Base-by-base conservation (phyloP, 768 basidiomycete species). In the Agaricus sinodeliciosus region DNA sequence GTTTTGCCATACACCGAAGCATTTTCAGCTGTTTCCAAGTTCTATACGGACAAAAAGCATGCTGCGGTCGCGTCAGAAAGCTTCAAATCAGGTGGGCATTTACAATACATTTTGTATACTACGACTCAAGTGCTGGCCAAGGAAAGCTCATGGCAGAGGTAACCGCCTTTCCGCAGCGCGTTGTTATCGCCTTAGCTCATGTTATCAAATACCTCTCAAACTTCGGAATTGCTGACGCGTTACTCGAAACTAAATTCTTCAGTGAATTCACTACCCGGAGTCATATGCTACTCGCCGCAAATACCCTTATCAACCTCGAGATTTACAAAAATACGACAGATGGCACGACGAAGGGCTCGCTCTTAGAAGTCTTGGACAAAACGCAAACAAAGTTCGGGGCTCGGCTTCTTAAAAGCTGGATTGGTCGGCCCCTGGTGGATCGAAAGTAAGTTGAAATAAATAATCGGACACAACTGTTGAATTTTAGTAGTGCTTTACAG, bases 291-390 rank as follows among this genome's bases (percentile, higher is more conserved):
- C 75, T 99, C 43, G 87, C 86, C 44, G 85, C 84, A 22, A 96
- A 92, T 63, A 95, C 95, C 0, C 68, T 98, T 9, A 77, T 78
- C 11, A 97, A 96, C 63, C 67, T 95, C 69, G 94, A 98, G 66
- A 82, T 99, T n/a, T 94, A 90, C 65, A 79, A 83, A 31, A 98
- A 97, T 60, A 86, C 89, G 62, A 92, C 90, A 0, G 87, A 96
- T 63, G 79, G 78, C 50, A 81, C 78, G 9, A 71, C 77, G 16
- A 77, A 69, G 52, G 94, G 94, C 3, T 88, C 90, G 46, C 69
- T 99, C 43, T 71, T 96, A 56, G 88, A 85, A 80, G 76, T 94
- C 6, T 72, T 99, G 48, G 90, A 97, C 70, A 80, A 80, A 54
- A 95, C 93, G 28, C 80, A 81, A 57, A 97, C 95, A 2, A 82